Conservation (phyloP, 257 asterid genomes). For the Scutellaria minor region DNA sequence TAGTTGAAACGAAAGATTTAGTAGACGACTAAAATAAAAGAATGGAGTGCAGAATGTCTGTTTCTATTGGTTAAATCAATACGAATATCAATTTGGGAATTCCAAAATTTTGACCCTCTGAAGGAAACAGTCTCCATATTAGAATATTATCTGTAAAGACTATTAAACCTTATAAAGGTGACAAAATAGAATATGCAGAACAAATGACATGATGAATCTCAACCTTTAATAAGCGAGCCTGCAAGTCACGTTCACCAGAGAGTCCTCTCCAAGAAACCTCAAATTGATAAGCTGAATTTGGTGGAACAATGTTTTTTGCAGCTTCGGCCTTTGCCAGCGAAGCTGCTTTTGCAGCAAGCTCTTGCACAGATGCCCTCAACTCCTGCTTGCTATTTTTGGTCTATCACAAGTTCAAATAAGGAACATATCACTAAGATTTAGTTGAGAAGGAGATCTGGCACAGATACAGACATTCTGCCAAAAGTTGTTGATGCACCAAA, state of each 20-base stretch:
- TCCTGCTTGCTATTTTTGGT: conserved; percentile 54
- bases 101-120: background rate
- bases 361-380: conserved; percentile 70
- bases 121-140: background rate
- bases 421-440: conserved; percentile 16
- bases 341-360: conserved; percentile 92
- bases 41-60: background rate
- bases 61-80: background rate
- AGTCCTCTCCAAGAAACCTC: conserved; percentile 95
- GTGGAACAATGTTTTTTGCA: conserved; percentile 80
- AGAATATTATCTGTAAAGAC: background rate
- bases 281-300: conserved; percentile 88
- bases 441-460: background rate
- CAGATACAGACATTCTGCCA: conserved; percentile 3
- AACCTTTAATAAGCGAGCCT: conserved; percentile 85
- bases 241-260: conserved; percentile 71
- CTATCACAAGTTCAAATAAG: conserved; percentile 49
- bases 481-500: conserved; percentile 6
- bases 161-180: background rate
- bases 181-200: conserved; percentile 23
- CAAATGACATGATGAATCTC: conserved; percentile 19
- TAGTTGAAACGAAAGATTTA: conserved; percentile 25
- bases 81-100: background rate
- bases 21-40: background rate
- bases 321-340: conserved; percentile 81